Evolutionary conservation across 2,329 filamentous ascomycete species (phyloP).

Genomic region (Pseudonectria buxi): DNA sequence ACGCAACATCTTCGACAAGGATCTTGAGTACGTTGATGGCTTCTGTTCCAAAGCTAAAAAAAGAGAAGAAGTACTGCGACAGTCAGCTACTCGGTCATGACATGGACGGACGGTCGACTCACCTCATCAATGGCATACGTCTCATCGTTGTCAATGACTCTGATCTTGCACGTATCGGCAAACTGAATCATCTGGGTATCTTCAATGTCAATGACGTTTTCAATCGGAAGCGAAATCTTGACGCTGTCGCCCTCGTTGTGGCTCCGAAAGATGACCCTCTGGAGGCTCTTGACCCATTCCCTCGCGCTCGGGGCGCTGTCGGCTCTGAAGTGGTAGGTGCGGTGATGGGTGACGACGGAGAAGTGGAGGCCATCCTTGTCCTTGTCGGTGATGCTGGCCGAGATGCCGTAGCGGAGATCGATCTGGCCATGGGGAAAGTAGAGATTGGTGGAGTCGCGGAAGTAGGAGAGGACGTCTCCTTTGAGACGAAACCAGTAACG

Average conservation of each 20-base stretch:
- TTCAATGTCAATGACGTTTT: slow-evolving; percentile 87
- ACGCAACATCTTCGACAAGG: slow-evolving; percentile 59
- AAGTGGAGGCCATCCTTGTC: slow-evolving; percentile 74
- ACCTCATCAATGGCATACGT: slow-evolving; percentile 94
- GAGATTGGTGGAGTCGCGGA: slow-evolving; percentile 70
- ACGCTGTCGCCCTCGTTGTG: slow-evolving; percentile 96
- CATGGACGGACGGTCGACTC: slow-evolving; percentile 20
- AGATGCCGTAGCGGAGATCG: slow-evolving; percentile 85
- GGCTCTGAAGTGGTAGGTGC: slow-evolving; percentile 80
- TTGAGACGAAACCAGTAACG: slow-evolving; percentile 92
- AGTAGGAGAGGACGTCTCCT: slow-evolving; percentile 88
- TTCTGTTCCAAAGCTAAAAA: slow-evolving; percentile 80
- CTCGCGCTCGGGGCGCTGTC: slow-evolving; percentile 83
- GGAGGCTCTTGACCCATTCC: slow-evolving; percentile 92
- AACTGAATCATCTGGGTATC: slow-evolving; percentile 86
- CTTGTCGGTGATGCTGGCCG: slow-evolving; percentile 70
- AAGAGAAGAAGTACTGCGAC: slow-evolving; percentile 87
- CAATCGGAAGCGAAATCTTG: slow-evolving; percentile 85
- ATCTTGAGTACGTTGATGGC: slow-evolving; percentile 72
- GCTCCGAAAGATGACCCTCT: slow-evolving; percentile 90
- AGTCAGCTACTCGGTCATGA: slow-evolving; percentile 1
- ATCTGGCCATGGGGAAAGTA: slow-evolving; percentile 93
- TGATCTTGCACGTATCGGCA: slow-evolving; percentile 87
- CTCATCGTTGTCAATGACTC: slow-evolving; percentile 88
- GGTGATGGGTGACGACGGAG: slow-evolving; percentile 71